phyloP scores from a whole-genome alignment of 1,284 basidiomycete species.

The Mycena citricolor region DNA sequence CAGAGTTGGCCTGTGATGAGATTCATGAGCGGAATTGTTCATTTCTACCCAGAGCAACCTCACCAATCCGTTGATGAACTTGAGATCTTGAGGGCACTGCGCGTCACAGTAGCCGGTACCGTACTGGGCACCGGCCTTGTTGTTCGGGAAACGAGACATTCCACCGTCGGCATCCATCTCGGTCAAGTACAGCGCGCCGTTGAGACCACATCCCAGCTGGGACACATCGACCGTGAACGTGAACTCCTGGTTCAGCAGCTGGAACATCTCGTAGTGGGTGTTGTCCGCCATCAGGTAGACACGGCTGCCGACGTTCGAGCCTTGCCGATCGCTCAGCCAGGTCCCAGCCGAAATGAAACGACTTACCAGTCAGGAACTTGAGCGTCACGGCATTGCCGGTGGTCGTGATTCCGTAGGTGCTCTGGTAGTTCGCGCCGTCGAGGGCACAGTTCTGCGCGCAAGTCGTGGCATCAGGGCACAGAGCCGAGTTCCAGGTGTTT shows the following conservation, averaged over 20 bases:
- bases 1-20: constrained; percentile 43
- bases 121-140: constrained; percentile 56
- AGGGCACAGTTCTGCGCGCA: constrained; percentile 56
- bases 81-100: constrained; percentile 56
- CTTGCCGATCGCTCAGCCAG: constrained; percentile 19
- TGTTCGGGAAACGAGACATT: constrained; percentile 43
- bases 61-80: constrained; percentile 50
- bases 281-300: constrained; percentile 51
- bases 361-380: constrained; percentile 30
- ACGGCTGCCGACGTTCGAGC: constrained; percentile 52
- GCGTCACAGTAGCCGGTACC: constrained; percentile 58
- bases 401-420: constrained; percentile 20
- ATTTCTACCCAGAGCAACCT: not conserved
- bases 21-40: too few relatives aligned
- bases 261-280: constrained; percentile 44
- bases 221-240: constrained; percentile 52
- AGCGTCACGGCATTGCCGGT: constrained; percentile 18
- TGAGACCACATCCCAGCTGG: constrained; percentile 55
- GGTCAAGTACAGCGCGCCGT: constrained; percentile 44
- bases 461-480: constrained; percentile 48
- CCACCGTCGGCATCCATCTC: constrained; percentile 59
- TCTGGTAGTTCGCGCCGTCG: constrained; percentile 56
- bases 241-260: constrained; percentile 45
- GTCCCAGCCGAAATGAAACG: constrained; percentile 1
- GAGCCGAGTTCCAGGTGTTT: constrained; percentile 47